phyloP scores from a whole-genome alignment of 345 rosid genomes.

The Lumnitzera littorea region DNA sequence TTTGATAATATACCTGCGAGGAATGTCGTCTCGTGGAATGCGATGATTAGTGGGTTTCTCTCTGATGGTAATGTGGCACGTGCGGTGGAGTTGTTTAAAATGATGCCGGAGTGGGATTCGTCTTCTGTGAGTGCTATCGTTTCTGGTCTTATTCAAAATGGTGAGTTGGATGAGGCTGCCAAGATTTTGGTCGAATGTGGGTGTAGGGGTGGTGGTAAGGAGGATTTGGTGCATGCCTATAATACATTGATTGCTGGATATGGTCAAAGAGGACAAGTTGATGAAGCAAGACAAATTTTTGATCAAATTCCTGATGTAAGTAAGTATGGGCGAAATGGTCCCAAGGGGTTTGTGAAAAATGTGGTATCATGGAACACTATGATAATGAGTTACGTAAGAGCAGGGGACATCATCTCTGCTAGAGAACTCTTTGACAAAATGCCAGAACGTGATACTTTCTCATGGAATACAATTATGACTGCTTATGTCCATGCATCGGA shows the following conservation, averaged over 20 bases:
- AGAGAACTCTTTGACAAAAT: slow-evolving; percentile 54
- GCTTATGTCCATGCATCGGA: slow-evolving; percentile 40
- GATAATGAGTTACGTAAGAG: slow-evolving; percentile 65
- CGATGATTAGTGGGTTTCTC: slow-evolving; percentile 56
- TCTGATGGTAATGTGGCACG: slow-evolving; percentile 36
- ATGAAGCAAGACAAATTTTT: slow-evolving; percentile 49
- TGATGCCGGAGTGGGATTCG: slow-evolving; percentile 45
- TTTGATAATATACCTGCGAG: slow-evolving; percentile 44
- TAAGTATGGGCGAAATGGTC: slow-evolving; percentile 3
- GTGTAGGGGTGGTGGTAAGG: slow-evolving; percentile 14
- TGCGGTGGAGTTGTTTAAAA: slow-evolving; percentile 39
- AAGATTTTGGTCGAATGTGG: slow-evolving; percentile 29
- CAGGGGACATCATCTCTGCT: slow-evolving; percentile 45
- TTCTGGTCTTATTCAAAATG: slow-evolving; percentile 54
- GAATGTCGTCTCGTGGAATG: slow-evolving; percentile 45
- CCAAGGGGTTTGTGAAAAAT: slow-evolving; percentile 28
- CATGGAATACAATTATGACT: slow-evolving; percentile 76
- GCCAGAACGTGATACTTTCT: slow-evolving; percentile 46
- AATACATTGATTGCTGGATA: slow-evolving; percentile 76
- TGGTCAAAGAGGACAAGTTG: slow-evolving; percentile 48
- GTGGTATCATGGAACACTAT: slow-evolving; percentile 75
- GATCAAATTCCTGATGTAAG: slow-evolving; percentile 38
- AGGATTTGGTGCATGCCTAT: slow-evolving; percentile 47
- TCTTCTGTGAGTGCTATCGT: slow-evolving; percentile 50
- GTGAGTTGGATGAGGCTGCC: slow-evolving; percentile 48